Conservation (phyloP, 2,329 filamentous ascomycete genomes). For the Trichophyton benhamiae region DNA sequence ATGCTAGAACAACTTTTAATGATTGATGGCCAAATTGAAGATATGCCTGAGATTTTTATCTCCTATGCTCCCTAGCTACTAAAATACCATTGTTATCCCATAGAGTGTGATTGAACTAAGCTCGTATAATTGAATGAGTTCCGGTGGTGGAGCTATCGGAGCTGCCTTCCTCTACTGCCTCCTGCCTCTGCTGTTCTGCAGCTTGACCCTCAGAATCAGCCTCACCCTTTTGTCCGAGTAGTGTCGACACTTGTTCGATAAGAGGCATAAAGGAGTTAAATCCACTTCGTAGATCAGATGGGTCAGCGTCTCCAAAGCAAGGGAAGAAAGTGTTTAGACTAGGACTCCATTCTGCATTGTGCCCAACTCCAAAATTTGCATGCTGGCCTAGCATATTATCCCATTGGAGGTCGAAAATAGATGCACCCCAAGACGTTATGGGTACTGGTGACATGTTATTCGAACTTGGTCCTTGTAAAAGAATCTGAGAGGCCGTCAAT, state of each 20-base stretch:
- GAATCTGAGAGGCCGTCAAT: background rate
- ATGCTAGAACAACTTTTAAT: background rate
- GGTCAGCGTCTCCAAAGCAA: conserved; percentile 11
- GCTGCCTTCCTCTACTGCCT: background rate
- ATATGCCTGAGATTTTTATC: no score
- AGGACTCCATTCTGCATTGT: conserved; percentile 24
- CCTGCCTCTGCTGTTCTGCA: background rate
- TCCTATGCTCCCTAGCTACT: no score
- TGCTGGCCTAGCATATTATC: conserved; percentile 29
- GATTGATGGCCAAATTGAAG: no score
- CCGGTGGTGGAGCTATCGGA: background rate
- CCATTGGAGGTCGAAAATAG: conserved; percentile 29
- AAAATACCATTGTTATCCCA: no score
- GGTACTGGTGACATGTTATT: conserved; percentile 17
- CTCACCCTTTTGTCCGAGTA: conserved; percentile 19
- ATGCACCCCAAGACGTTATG: conserved; percentile 28
- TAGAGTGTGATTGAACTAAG: background rate
- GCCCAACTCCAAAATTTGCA: conserved; percentile 24
- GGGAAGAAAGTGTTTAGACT: conserved; percentile 28
- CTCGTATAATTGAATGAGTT: background rate
- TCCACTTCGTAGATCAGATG: conserved; percentile 17
- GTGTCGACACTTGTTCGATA: conserved; percentile 23
- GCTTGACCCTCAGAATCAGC: background rate
- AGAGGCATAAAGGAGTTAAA: conserved; percentile 27
- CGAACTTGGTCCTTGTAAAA: background rate